Evolutionary conservation across 495 filamentous ascomycete species (phyloP), one percentile per base, ranked within the genome.

Genomic region (Aspergillus steynii): DNA sequence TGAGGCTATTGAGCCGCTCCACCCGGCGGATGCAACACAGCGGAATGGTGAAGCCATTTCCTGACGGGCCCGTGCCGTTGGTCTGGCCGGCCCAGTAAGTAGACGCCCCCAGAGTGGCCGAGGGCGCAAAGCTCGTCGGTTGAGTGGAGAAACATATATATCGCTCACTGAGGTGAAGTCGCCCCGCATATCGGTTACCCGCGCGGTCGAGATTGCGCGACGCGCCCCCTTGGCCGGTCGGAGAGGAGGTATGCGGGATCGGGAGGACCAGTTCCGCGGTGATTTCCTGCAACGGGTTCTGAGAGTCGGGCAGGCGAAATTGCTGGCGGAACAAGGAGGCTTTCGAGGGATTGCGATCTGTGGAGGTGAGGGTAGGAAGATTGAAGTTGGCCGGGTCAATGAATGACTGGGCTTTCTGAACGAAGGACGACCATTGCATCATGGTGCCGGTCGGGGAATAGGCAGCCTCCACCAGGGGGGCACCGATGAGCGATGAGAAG

Each of bases 141-240:
- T 94, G 93, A 15, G 93, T 97, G 0, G 92, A 96, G 78, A 99
- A 98, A 81, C 92, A 97, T 53, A 99, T 85, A 71, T 89, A 99
- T 66, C 88, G 85, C 71, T 99, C 94, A 71, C 92, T 96, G 62
- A 99, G 82, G 68, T 98, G 93, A 25, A 99, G 84, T 72, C 91
- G 90, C 15, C 95, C 95, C n/a, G 88, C 87, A 74, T 98, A 98
- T 65, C 92, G 88, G 67, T 87, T 93, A 47, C 93, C 93, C 15
- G 78, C 67, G 48, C 74, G 80, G 34, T 83, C 80, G 47, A 82
- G 72, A 58, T 86, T 86, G 61, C 83, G 82, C 57, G 85, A 74
- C 65, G 86, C 84, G 68, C 88, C 85, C 42, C 83, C 83, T 56
- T 85, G 82, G 42, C 83, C 65, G n/a, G 78, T 69, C 1, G 77